A percentile compares a stretch with the other conserved stretches of the same genome.
These are phyloP conservation scores for Cystobasidiaceae sp. DNA, from an alignment of 1,284 basidiomycete genomes.

Conservation along the genomic window DNA sequence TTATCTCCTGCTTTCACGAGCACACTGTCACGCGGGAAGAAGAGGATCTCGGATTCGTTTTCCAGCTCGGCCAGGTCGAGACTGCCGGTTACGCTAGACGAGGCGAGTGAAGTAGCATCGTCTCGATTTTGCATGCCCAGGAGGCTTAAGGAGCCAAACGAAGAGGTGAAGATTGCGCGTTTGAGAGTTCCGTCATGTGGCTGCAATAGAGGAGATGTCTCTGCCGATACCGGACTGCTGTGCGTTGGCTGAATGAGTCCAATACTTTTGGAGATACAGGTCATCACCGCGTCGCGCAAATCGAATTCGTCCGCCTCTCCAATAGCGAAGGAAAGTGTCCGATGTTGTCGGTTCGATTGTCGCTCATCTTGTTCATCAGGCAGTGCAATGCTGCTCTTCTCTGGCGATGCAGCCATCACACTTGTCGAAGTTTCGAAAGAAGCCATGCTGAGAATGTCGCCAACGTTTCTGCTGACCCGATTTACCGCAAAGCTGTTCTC, in stretches of 20 bases:
- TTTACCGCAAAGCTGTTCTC: not conserved
- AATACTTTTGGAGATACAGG: conserved; percentile 94
- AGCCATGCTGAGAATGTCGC: conserved; percentile 54
- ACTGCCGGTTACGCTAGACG: conserved; percentile 52
- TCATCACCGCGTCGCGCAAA: conserved; percentile 89
- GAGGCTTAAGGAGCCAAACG: conserved; percentile 77
- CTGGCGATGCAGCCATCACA: conserved; percentile 14
- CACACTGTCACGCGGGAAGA: conserved; percentile 78
- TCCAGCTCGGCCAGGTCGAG: conserved; percentile 64
- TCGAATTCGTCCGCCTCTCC: conserved; percentile 63
- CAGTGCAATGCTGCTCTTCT: conserved; percentile 23
- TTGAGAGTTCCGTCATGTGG: conserved; percentile 33
- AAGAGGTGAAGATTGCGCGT: conserved; percentile 57
- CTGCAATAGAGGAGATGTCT: conserved; percentile 36
- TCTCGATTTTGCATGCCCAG: conserved; percentile 61
- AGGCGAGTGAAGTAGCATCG: conserved; percentile 46
- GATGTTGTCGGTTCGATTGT: not conserved
- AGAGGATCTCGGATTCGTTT: conserved; percentile 93
- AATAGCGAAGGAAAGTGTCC: conserved; percentile 32
- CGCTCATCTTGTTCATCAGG: conserved; percentile 27
- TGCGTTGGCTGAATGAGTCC: conserved; percentile 81
- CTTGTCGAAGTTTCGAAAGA: conserved; percentile 17
- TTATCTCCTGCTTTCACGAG: conserved; percentile 85
- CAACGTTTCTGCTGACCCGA: conserved; percentile 44
- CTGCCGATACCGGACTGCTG: conserved; percentile 33